A percentile compares a stretch with the other conserved stretches of the same genome.
Evolutionary conservation across 257 asterid genomes (phyloP).

Genomic region (Solanum pinnatisectum): DNA sequence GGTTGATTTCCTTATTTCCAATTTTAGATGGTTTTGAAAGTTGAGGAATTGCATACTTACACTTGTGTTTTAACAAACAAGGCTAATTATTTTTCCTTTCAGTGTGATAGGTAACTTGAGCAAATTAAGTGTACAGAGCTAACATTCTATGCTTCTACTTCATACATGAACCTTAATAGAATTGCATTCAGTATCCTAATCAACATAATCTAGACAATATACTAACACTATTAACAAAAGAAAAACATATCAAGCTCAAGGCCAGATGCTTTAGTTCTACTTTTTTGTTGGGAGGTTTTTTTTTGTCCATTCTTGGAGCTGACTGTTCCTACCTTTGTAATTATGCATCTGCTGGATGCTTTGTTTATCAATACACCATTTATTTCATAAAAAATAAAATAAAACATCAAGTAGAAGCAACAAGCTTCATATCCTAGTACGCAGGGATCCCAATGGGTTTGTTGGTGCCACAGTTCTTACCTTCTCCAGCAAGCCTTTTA

Average conservation of each 20-base stretch:
- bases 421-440: neutral
- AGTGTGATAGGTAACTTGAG: neutral
- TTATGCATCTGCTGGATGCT: neutral
- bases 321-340: neutral
- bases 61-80: neutral
- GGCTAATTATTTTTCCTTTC: neutral
- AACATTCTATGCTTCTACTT: neutral
- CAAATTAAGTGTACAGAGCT: neutral
- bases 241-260: neutral
- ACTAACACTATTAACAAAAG: neutral
- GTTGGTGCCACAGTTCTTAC: neutral
- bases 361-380: neutral
- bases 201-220: neutral
- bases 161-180: neutral
- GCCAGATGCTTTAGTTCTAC: neutral
- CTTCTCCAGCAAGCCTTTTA: neutral
- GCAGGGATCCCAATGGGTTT: neutral
- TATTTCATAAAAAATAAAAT: neutral
- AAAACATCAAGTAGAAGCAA: neutral
- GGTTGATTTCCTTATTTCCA: neutral
- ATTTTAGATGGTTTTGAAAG: neutral
- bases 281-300: neutral
- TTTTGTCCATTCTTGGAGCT: neutral
- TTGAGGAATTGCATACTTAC: neutral
- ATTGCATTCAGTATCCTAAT: neutral